A percentile compares a stretch with the other conserved stretches of the same genome.
Evolutionary conservation across 2,329 filamentous ascomycete species (phyloP).

Genomic region (Fusarium tricinctum): DNA sequence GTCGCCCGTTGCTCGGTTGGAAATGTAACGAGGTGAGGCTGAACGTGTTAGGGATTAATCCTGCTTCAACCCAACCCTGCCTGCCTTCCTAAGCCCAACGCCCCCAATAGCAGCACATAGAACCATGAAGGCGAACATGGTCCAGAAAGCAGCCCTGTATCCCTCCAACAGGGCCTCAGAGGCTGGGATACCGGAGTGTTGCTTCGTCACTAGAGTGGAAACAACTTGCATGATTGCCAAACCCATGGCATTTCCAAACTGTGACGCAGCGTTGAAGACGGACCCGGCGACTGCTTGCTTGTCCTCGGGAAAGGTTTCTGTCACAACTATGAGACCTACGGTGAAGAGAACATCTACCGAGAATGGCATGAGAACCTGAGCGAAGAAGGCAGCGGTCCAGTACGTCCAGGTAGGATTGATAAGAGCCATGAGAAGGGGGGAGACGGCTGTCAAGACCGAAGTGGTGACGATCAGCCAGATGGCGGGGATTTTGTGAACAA

Average conservation of each 20-base stretch:
- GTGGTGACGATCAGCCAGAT: slow-evolving; percentile 57
- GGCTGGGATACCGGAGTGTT: slow-evolving; percentile 45
- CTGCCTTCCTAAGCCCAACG: slow-evolving; percentile 53
- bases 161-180: slow-evolving; percentile 60
- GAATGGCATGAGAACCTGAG: slow-evolving; percentile 59
- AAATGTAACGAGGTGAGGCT: not conserved
- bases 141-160: slow-evolving; percentile 66
- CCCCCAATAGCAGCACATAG: slow-evolving; percentile 56
- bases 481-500: slow-evolving; percentile 59
- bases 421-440: slow-evolving; percentile 69
- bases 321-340: slow-evolving; percentile 67
- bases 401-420: slow-evolving; percentile 63
- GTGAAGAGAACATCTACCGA: slow-evolving; percentile 67
- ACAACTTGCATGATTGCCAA: slow-evolving; percentile 64
- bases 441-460: slow-evolving; percentile 58
- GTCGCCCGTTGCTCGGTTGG: not conserved
- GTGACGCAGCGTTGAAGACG: slow-evolving; percentile 71
- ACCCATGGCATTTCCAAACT: slow-evolving; percentile 68
- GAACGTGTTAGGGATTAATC: slow-evolving; percentile 46
- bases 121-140: slow-evolving; percentile 63
- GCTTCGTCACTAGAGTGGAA: slow-evolving; percentile 55
- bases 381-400: slow-evolving; percentile 63
- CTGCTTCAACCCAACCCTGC: slow-evolving; percentile 59
- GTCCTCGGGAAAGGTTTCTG: slow-evolving; percentile 67
- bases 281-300: slow-evolving; percentile 72